phyloP scores from a whole-genome alignment of 805 yeast species.

The Komagataella pastoris region DNA sequence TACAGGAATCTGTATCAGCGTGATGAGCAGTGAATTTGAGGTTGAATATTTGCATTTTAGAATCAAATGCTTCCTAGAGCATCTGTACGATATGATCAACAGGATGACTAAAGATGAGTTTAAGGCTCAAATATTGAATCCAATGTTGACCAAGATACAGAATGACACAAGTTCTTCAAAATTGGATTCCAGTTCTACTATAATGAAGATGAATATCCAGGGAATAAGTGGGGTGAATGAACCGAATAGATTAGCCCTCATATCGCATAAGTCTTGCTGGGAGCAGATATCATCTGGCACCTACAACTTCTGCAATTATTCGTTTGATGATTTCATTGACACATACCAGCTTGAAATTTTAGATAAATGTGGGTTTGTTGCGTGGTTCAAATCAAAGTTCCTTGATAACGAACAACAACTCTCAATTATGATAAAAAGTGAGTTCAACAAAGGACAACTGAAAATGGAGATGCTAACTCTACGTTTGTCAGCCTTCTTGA shows the following conservation, averaged over 20 bases:
- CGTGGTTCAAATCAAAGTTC: constrained; percentile 18
- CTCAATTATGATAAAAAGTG: constrained; percentile 27
- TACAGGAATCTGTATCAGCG: constrained; percentile 42
- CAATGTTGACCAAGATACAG: constrained; percentile 20
- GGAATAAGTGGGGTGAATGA: constrained; percentile 8
- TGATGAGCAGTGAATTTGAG: constrained; percentile 35
- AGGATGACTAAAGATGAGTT: constrained; percentile 23
- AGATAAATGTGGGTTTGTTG: constrained; percentile 21
- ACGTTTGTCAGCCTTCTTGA: constrained; percentile 29
- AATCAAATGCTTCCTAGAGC: constrained; percentile 32
- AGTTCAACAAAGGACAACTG: constrained; percentile 21
- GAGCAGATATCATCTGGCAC: constrained; percentile 33
- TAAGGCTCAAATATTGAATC: constrained; percentile 14
- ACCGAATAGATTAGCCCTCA: constrained; percentile 2
- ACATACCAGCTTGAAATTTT: constrained; percentile 12
- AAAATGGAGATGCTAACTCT: constrained; percentile 20
- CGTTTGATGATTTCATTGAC: neutral
- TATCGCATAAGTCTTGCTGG: constrained; percentile 33
- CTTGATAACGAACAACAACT: constrained; percentile 20
- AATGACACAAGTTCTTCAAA: constrained; percentile 7
- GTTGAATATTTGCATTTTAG: constrained; percentile 27
- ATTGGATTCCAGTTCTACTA: constrained; percentile 10
- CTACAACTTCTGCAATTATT: constrained; percentile 22
- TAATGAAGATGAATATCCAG: constrained; percentile 10
- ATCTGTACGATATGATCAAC: constrained; percentile 20